These are phyloP conservation scores for Globisporangium rhizosaccharum DNA, from an alignment of 352 stramenopile species.

Conservation along the genomic window DNA sequence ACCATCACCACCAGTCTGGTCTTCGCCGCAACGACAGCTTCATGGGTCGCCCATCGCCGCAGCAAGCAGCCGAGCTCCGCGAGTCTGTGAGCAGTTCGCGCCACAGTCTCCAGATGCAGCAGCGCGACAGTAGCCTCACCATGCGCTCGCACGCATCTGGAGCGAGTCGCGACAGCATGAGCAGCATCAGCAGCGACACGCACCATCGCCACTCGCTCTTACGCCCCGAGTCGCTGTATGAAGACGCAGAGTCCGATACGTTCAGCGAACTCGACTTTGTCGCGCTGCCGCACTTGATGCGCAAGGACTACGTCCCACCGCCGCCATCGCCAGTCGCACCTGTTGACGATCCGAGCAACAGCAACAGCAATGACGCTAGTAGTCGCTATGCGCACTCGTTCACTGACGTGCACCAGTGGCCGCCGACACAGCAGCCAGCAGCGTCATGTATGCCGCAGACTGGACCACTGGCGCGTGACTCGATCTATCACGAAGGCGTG, in stretches of 20 bases:
- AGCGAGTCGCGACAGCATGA: constrained; percentile 25
- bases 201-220: constrained; percentile 14
- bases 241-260: constrained; percentile 52
- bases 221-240: constrained; percentile 44
- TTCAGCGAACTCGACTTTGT: constrained; percentile 75
- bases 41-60: constrained; percentile 11
- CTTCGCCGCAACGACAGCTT: constrained; percentile 16
- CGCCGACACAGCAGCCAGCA: constrained; percentile 2
- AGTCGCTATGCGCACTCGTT: constrained; percentile 27
- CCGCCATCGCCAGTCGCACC: neutral
- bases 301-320: constrained; percentile 41
- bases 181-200: constrained; percentile 21
- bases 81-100: constrained; percentile 9
- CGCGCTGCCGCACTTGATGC: constrained; percentile 68
- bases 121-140: neutral
- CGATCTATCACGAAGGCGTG: constrained; percentile 14
- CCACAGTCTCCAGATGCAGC: constrained; percentile 1
- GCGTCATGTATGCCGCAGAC: constrained; percentile 1
- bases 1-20: neutral
- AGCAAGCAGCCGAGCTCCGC: constrained; percentile 10
- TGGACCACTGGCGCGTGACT: constrained; percentile 17
- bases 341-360: constrained; percentile 5
- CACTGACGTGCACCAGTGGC: constrained; percentile 35
- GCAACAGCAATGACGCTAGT: constrained; percentile 19
- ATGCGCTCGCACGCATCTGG: constrained; percentile 3